Evolutionary conservation across 192 early-diverging fungal species (phyloP), one percentile per base, ranked within the genome.

Genomic region (Backusella tuberculispora): DNA sequence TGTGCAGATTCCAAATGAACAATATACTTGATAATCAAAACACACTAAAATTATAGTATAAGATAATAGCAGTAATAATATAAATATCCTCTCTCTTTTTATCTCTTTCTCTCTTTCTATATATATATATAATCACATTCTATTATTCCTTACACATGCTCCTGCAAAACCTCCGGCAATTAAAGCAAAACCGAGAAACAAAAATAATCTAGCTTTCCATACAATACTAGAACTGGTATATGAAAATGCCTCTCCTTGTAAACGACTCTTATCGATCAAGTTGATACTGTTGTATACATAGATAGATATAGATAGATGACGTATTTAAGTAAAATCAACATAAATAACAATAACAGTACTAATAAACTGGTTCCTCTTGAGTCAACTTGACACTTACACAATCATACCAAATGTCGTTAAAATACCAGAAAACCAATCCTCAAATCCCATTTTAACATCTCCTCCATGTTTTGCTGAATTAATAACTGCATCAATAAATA

Each of bases 21-120:
- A 45, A 73, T 45, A 19, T 73, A 73, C 41, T 73, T 73, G 43
- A 73, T 43, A 19, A 73, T 65, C 21, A 73, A 65, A 14, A 63
- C 60, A 63, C 72, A 73, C 72, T 73, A 73, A 46, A 72, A 96
- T 96, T 95, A 98, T 97, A 71, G 29, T 34, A 34, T 34, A 34
- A 34, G 29, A 34, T 2, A 34, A 34, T 34, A 34, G 29, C 96
- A 34, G 29, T 34, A 34, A 34, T 34, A 34, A 34, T 34, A 34
- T 34, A 34, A 34, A 34, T 34, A 34, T 34, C 29, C 29, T 34
- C 29, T 34, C 29, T 34, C 29, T 34, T 34, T 34, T 2, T 34
- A 34, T 34, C 29, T 34, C 29, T 34, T 34, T 34, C 29, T 34
- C 29, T 2, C 29, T 34, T 34, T 34, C 29, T 34, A 34, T 34